These are phyloP conservation scores for Cladobotryum protrusum DNA, from an alignment of 2,329 filamentous ascomycete genomes.

Conservation along the genomic window DNA sequence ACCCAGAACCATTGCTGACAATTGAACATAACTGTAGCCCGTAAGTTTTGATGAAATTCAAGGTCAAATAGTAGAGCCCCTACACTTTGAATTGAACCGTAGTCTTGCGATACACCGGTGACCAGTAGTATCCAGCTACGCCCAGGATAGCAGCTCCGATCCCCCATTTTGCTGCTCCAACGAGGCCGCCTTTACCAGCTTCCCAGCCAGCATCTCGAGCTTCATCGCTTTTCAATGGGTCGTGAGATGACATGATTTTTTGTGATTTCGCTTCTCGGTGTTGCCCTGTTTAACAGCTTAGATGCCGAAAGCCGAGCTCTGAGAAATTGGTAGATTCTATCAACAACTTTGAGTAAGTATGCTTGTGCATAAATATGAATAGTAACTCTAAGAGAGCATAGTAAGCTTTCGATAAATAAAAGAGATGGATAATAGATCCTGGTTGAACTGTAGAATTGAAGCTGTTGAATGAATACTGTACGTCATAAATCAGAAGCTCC, in stretches of 20 bases:
- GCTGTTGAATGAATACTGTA: background rate
- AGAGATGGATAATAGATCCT: too few species aligned
- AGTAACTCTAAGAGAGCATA: too few species aligned
- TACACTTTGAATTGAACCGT: conserved; percentile 76
- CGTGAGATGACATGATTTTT: conserved; percentile 42
- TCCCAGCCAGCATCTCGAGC: conserved; percentile 66
- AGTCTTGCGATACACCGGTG: conserved; percentile 64
- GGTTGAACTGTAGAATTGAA: too few species aligned
- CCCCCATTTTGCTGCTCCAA: conserved; percentile 69
- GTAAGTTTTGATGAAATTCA: background rate
- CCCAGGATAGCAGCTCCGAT: conserved; percentile 56
- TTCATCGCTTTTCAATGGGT: conserved; percentile 58
- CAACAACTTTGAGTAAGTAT: too few species aligned
- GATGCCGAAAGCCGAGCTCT: too few species aligned
- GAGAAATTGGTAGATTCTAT: too few species aligned
- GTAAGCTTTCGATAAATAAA: too few species aligned
- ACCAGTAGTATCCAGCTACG: conserved; percentile 55
- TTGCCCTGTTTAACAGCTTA: too few species aligned
- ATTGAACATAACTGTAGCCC: conserved; percentile 64
- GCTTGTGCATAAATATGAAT: too few species aligned
- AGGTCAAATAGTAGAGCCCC: conserved; percentile 22
- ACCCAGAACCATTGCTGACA: conserved; percentile 79
- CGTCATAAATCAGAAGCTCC: conserved; percentile 15
- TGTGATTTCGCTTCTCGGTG: too few species aligned
- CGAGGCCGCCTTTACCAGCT: conserved; percentile 58